These are phyloP conservation scores for Strobilomyces echinocephalus DNA, from an alignment of 768 basidiomycete genomes.

Conservation along the genomic window DNA sequence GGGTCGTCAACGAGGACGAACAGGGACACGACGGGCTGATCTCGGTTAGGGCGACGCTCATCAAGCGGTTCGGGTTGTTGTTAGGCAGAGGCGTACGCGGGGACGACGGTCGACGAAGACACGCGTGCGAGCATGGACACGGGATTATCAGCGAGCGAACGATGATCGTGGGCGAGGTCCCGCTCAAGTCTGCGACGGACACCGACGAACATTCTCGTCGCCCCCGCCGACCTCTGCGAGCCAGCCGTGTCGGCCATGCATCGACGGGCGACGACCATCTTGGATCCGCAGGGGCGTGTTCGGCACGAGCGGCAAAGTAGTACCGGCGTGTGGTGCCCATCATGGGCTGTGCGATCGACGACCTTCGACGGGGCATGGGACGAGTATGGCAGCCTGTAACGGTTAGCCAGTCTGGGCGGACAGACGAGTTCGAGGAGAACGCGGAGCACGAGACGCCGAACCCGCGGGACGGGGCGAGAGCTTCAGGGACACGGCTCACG, in stretches of 20 bases:
- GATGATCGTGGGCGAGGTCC: slow-evolving; percentile 45
- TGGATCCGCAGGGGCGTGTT: slow-evolving; percentile 62
- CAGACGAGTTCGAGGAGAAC: slow-evolving; percentile 45
- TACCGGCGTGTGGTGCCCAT: slow-evolving; percentile 56
- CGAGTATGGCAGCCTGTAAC: slow-evolving; percentile 24
- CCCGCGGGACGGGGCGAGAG: slow-evolving; percentile 17
- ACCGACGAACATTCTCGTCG: slow-evolving; percentile 27
- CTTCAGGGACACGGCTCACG: no score
- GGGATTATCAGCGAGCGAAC: slow-evolving; percentile 41
- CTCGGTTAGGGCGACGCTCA: slow-evolving; percentile 65
- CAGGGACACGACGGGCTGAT: slow-evolving; percentile 35
- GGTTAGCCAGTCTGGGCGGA: slow-evolving; percentile 49
- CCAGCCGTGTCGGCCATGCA: slow-evolving; percentile 58
- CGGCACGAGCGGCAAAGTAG: slow-evolving; percentile 76
- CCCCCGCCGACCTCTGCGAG: slow-evolving; percentile 37
- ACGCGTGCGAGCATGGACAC: slow-evolving; percentile 25
- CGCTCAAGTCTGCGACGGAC: slow-evolving; percentile 37
- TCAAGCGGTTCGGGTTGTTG: slow-evolving; percentile 71
- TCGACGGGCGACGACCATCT: slow-evolving; percentile 70
- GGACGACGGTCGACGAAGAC: slow-evolving; percentile 39
- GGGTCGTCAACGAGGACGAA: no score
- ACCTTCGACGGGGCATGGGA: slow-evolving; percentile 63
- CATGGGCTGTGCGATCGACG: slow-evolving; percentile 56
- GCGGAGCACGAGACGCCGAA: slow-evolving; percentile 38
- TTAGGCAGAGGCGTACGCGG: slow-evolving; percentile 43